These are phyloP conservation scores for Lyophyllum decastes DNA, from an alignment of 768 basidiomycete genomes.

Conservation along the genomic window DNA sequence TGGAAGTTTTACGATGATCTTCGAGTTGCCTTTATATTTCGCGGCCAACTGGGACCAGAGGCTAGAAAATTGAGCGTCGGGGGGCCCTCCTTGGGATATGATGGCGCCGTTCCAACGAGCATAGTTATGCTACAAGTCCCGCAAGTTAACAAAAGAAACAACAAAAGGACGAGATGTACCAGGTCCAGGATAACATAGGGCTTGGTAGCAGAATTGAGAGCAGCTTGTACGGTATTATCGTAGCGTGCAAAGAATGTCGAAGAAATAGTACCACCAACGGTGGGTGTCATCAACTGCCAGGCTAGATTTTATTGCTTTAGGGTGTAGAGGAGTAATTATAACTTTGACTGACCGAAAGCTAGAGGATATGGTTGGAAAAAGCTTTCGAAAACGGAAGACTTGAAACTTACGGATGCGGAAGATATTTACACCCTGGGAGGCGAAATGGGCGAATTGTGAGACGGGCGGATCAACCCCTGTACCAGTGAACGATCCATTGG, in stretches of 20 bases:
- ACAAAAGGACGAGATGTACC: slow-evolving; percentile 23
- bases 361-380: slow-evolving; percentile 18
- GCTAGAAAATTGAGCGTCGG: slow-evolving; percentile 48
- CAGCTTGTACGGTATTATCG: slow-evolving; percentile 50
- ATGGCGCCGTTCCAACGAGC: slow-evolving; percentile 59
- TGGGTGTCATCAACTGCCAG: slow-evolving; percentile 55
- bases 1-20: slow-evolving; percentile 41
- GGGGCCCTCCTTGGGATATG: slow-evolving; percentile 60
- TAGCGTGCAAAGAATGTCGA: slow-evolving; percentile 44
- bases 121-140: slow-evolving; percentile 45
- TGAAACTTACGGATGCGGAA: slow-evolving; percentile 38
- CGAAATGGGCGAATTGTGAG: slow-evolving; percentile 49
- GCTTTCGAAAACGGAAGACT: background rate
- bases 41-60: slow-evolving; percentile 56
- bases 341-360: slow-evolving; percentile 13
- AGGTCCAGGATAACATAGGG: slow-evolving; percentile 54
- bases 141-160: background rate
- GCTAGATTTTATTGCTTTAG: slow-evolving; percentile 27
- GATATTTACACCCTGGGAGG: slow-evolving; percentile 46
- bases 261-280: slow-evolving; percentile 48
- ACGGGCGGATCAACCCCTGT: slow-evolving; percentile 37
- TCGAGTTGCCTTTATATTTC: slow-evolving; percentile 42
- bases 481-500: slow-evolving; percentile 48
- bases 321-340: slow-evolving; percentile 12
- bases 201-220: slow-evolving; percentile 37